phyloP scores from a whole-genome alignment of 352 stramenopile genomes.

The Chrysophaeum taylorii region DNA sequence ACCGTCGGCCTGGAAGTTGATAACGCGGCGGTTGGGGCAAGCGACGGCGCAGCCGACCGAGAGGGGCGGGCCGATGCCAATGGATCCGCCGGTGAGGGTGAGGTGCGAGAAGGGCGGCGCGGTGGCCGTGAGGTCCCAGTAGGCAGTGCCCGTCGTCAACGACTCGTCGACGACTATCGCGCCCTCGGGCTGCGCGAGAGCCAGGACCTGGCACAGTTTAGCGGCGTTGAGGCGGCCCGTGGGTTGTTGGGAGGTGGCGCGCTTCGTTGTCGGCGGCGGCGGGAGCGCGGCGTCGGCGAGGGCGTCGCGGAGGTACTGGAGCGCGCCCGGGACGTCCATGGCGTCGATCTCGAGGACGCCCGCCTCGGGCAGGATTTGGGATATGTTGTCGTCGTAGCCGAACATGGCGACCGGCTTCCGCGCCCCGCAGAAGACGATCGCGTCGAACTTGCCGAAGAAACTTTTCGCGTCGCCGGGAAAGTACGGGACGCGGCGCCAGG shows the following conservation, averaged over 20 bases:
- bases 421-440: not conserved
- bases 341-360: not conserved
- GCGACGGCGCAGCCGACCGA: not conserved
- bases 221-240: not conserved
- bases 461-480: not conserved
- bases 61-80: not conserved
- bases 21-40: not conserved
- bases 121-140: not conserved
- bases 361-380: not conserved
- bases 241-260: not conserved
- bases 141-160: not conserved
- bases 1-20: conserved; percentile 11
- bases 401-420: conserved; percentile 4
- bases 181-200: not conserved
- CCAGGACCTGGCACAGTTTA: not conserved
- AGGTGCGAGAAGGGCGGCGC: not conserved
- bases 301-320: not conserved
- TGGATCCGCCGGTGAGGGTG: conserved; percentile 4
- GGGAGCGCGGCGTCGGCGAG: too few species aligned
- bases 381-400: not conserved
- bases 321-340: conserved; percentile 2
- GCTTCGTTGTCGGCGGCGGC: not conserved
- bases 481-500: not conserved
- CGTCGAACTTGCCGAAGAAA: not conserved
- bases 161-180: conserved; percentile 12